Evolutionary conservation across 495 filamentous ascomycete genomes (phyloP), one percentile per base, ranked within the genome.

Genomic region (Coniosporium apollinis): DNA sequence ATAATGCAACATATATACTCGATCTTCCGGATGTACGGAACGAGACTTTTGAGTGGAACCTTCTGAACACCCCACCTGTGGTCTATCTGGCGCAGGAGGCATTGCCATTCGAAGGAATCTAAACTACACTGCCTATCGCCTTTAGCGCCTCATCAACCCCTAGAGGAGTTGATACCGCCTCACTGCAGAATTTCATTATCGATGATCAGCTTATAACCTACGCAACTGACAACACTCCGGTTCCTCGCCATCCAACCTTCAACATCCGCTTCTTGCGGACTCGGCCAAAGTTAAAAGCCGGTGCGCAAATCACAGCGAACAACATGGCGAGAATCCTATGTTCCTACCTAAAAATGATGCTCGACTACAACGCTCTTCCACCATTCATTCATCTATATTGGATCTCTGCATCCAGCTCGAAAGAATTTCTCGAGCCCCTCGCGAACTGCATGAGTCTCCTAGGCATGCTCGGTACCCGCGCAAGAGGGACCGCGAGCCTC

Each of bases 381-480:
- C 59, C 59, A 4, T 49, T 49, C 35, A 49, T 49, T 16, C 46
- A 49, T 32, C 43, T 36, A 14, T 15, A 13, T 34, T 33, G 52
- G 33, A 33, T 50, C 38, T 51, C 46, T 28, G 33, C 35, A 2
- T 33, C 46, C 20, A 20, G 36, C 7, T 50, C 51, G 9, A 39
- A 42, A 33, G 38, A 51, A 18, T 9, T 53, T 17, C 52, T 60
- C 50, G 60, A 63, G 40, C 52, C 57, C 31, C 36, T 64, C 1
- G 43, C 42, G n/a, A 66, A 64, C 38, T 66, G 62, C 33, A 51
- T 65, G 13, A 62, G 48, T 37, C 30, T 65, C 42, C 36, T 64
- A 29, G 56, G 57, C 41, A 63, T 66, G 60, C 45, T 61, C 20
- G 35, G 36, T 22, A 34, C 36, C 16, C 36, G 43, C 6, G 20